These are phyloP conservation scores for Golubevia pallescens DNA, from an alignment of 1,284 basidiomycete species.

Conservation along the genomic window DNA sequence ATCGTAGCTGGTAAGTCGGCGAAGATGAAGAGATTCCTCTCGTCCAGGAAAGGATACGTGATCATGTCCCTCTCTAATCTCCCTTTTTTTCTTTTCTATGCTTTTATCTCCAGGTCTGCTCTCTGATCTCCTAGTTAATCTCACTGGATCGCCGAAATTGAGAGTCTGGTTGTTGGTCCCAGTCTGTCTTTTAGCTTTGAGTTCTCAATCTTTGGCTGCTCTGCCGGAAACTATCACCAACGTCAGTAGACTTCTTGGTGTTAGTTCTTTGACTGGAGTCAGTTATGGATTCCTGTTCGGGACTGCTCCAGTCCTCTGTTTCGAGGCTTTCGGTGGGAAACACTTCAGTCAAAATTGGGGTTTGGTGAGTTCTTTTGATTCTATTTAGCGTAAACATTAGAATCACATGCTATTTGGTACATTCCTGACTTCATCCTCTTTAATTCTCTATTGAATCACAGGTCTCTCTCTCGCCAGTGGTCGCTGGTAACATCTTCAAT, in stretches of 20 bases:
- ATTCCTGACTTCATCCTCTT: background rate
- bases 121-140: conserved; percentile 69
- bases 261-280: conserved; percentile 75
- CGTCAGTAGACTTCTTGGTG: conserved; percentile 75
- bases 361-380: conserved; percentile 67
- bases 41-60: too few relatives aligned
- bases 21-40: background rate
- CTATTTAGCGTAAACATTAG: too few relatives aligned
- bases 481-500: conserved; percentile 84
- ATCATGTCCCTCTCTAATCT: background rate
- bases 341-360: conserved; percentile 87
- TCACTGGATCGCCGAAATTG: conserved; percentile 18
- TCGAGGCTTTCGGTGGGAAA: conserved; percentile 87
- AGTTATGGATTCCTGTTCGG: conserved; percentile 82
- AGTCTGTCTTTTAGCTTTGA: conserved; percentile 41
- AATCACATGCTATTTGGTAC: too few relatives aligned
- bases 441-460: background rate
- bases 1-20: conserved; percentile 73
- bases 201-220: conserved; percentile 50
- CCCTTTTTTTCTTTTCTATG: too few relatives aligned
- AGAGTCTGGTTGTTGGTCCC: conserved; percentile 49
- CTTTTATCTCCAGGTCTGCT: conserved; percentile 69
- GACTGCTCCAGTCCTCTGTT: conserved; percentile 75
- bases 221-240: conserved; percentile 67
- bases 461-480: conserved; percentile 74